Evolutionary conservation across 2,329 filamentous ascomycete genomes (phyloP), one percentile per base, ranked within the genome.

Genomic region (Dactylella cylindrospora): DNA sequence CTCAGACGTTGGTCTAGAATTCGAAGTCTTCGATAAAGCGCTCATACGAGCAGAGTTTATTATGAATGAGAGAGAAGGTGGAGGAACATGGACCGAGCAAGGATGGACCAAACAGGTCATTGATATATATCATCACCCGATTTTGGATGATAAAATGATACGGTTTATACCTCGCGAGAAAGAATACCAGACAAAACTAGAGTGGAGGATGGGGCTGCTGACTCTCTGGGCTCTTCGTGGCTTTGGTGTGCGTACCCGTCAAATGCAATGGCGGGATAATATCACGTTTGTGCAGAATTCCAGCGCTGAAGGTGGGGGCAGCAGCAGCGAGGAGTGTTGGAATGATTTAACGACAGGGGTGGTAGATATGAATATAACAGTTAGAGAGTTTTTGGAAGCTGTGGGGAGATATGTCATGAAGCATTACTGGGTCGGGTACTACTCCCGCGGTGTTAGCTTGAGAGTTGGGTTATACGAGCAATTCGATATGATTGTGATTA

Each of bases 331-430:
- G 7, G 13, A 50, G 41, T 12, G 17, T n/a, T n/a, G n/a, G n/a
- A n/a, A 31, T 46, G 20, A 59, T 38, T 53, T 53, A 15, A 3
- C 13, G 1, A 19, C 8, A 1, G 55, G 55, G 19, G 29, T 28
- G 19, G 41, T 61, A 17, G 43, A 61, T 33, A 17, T 61, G 13
- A 49, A 61, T 49, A 41, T 61, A n/a, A 53, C 55, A 8, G 55
- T 61, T 1, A 23, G 29, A 12, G 17, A 25, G 5, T 61, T 61
- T 33, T 41, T 61, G 12, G 32, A 43, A 15, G 29, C 39, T 29
- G 38, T 61, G 23, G 41, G 22, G 2, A 33, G n/a, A 15, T 36
- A 61, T 33, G 31, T 61, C 20, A 15, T 52, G 15, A 36, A 15
- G 5, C 53, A 53, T 13, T 20, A 36, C 2, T 47, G 10, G 5